A percentile compares a stretch with the other conserved stretches of the same genome.
phyloP scores from a whole-genome alignment of 2,329 filamentous ascomycete species.

The Purpureocillium takamizusanense region DNA sequence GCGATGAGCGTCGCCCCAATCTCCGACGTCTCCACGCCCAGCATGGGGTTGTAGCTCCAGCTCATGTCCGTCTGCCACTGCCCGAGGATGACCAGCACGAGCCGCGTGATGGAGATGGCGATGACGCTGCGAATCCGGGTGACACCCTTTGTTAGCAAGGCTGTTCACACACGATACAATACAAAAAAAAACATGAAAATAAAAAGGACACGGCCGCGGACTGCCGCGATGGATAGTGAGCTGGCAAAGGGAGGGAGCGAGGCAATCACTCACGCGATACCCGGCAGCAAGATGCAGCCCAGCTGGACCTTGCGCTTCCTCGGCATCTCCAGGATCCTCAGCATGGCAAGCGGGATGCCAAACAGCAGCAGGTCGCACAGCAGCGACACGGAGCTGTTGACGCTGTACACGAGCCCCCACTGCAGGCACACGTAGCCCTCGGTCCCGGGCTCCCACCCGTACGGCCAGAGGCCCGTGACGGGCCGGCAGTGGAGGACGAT shows the following conservation, averaged over 20 bases:
- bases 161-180: no score
- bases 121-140: conserved; percentile 36
- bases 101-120: conserved; percentile 35
- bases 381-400: conserved; percentile 39
- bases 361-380: conserved; percentile 42
- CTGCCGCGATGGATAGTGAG: no score
- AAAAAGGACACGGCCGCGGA: no score
- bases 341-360: conserved; percentile 37
- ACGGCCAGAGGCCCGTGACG: conserved; percentile 42
- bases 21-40: conserved; percentile 39
- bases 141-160: no score
- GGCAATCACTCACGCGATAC: conserved; percentile 29
- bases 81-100: conserved; percentile 36
- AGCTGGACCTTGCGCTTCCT: conserved; percentile 36
- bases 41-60: conserved; percentile 41
- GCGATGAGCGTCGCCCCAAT: conserved; percentile 41
- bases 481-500: conserved; percentile 42
- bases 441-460: conserved; percentile 32
- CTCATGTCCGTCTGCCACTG: conserved; percentile 38
- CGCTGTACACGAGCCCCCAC: conserved; percentile 42
- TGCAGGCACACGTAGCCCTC: conserved; percentile 33
- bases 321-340: conserved; percentile 33
- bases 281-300: conserved; percentile 36
- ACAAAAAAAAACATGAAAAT: no score
- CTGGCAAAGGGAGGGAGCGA: no score